phyloP scores from a whole-genome alignment of 148 eudicot species.

The Nepenthes gracilis region DNA sequence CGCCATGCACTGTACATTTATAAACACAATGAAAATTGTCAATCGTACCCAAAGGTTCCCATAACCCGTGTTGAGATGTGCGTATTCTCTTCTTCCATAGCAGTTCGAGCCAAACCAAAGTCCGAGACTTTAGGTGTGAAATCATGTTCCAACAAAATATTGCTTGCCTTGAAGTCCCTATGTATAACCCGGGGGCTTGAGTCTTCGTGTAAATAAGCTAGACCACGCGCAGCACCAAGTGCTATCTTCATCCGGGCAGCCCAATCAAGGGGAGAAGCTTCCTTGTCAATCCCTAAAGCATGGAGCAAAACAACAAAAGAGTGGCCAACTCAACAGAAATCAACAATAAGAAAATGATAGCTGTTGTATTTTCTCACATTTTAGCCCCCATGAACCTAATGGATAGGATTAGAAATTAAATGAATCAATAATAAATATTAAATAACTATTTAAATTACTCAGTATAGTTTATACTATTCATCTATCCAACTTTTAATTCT shows the following conservation, averaged over 20 bases:
- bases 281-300: slow-evolving; percentile 50
- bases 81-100: slow-evolving; percentile 57
- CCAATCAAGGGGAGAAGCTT: slow-evolving; percentile 73
- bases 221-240: slow-evolving; percentile 84
- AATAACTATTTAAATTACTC: too few relatives aligned
- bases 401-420: too few relatives aligned
- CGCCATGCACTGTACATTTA: background rate
- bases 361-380: too few relatives aligned
- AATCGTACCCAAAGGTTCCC: slow-evolving; percentile 89
- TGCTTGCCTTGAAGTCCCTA: slow-evolving; percentile 94
- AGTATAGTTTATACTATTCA: too few relatives aligned
- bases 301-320: too few relatives aligned
- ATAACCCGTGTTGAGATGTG: slow-evolving; percentile 86
- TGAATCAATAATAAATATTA: too few relatives aligned
- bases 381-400: too few relatives aligned
- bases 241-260: slow-evolving; percentile 77
- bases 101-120: slow-evolving; percentile 82
- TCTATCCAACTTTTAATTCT: too few relatives aligned
- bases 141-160: slow-evolving; percentile 87
- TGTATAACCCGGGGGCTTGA: slow-evolving; percentile 97
- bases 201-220: slow-evolving; percentile 96
- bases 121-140: slow-evolving; percentile 95
- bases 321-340: too few relatives aligned
- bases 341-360: too few relatives aligned
- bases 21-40: too few relatives aligned